Conservation (phyloP, 2,329 filamentous ascomycete genomes). For the Ascosphaera aggregata region DNA sequence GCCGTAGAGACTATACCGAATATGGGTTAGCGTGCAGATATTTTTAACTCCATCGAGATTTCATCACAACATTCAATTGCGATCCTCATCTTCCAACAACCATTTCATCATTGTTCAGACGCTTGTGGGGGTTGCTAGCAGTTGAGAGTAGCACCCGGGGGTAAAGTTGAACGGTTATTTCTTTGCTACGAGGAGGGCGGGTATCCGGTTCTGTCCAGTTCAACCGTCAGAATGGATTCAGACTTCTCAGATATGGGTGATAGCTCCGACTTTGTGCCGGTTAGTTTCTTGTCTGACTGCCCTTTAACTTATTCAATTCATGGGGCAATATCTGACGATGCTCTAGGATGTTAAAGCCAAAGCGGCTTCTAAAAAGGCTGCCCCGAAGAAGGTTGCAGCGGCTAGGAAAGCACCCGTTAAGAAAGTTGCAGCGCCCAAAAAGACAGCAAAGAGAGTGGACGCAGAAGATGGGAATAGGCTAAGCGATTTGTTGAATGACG, state of each 20-base stretch:
- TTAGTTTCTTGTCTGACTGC: conserved; percentile 15
- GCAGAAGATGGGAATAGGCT: conserved; percentile 22
- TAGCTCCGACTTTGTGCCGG: conserved; percentile 37
- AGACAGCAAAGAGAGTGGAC: conserved; percentile 14
- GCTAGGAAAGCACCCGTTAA: conserved; percentile 24
- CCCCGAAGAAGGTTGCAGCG: conserved; percentile 14
- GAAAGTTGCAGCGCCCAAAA: conserved; percentile 21
- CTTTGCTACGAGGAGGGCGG: too few species aligned
- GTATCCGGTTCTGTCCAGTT: too few species aligned
- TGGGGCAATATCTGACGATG: conserved; percentile 1
- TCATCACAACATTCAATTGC: not conserved
- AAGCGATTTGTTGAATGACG: conserved; percentile 9
- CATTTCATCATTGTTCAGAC: conserved; percentile 2
- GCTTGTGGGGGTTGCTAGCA: too few species aligned
- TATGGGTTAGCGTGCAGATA: not conserved
- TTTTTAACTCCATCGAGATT: not conserved
- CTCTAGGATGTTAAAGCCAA: conserved; percentile 27
- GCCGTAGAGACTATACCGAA: not conserved
- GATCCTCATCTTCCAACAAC: not conserved
- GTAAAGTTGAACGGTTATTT: too few species aligned
- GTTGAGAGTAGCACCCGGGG: too few species aligned
- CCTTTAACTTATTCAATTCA: too few species aligned
- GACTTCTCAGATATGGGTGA: conserved; percentile 29
- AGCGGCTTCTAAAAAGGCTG: conserved; percentile 27
- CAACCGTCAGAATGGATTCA: conserved; percentile 38